Evolutionary conservation across 495 filamentous ascomycete species (phyloP), one percentile per base, ranked within the genome.

Genomic region (Trichoderma gamsii): DNA sequence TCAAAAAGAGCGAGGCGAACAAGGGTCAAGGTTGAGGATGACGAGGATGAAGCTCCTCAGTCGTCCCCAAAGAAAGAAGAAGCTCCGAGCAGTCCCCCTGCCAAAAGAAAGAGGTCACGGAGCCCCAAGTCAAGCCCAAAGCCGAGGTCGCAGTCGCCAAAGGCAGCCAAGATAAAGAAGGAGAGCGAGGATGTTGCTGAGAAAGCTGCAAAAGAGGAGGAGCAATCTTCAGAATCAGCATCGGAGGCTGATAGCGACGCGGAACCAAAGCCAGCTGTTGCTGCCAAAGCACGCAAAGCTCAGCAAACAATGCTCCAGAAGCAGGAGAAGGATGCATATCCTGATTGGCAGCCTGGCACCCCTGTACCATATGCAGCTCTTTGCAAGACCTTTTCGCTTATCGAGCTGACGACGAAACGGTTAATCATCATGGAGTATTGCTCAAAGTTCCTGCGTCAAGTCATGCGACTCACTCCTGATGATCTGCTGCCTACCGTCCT

Each of bases 301-400:
- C 85, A 95, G n/a, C 94, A 97, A 72, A 87, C 88, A 3, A 89
- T 87, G 5, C 77, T 97, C 61, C 84, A 82, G 25, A 84, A 79
- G 66, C 80, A 80, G 35, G 78, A 78, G 13, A 90, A 91, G 69
- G 91, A 96, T 76, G 90, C 91, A 59, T 98, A 93, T 78, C 92
- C 93, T 6, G 94, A 99, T 76, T 99, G 95, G 95, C 88, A 91
- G 73, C 77, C 89, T 23, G 93, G 92, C 41, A 86, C 90, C 52
- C 91, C 93, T 35, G 92, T 97, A 0, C 95, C 95, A 13, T 99
- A 98, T 71, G 96, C 93, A 35, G 95, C 96, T 44, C 84, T 99
- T 27, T 97, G 95, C 74, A 92, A 87, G 8, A 97, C 95, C 0
- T 98, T 99, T 75, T 96, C 92, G 18, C 84, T 96, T 32, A 87